These are phyloP conservation scores for Platismatia glauca DNA, from an alignment of 495 filamentous ascomycete species.

Conservation along the genomic window DNA sequence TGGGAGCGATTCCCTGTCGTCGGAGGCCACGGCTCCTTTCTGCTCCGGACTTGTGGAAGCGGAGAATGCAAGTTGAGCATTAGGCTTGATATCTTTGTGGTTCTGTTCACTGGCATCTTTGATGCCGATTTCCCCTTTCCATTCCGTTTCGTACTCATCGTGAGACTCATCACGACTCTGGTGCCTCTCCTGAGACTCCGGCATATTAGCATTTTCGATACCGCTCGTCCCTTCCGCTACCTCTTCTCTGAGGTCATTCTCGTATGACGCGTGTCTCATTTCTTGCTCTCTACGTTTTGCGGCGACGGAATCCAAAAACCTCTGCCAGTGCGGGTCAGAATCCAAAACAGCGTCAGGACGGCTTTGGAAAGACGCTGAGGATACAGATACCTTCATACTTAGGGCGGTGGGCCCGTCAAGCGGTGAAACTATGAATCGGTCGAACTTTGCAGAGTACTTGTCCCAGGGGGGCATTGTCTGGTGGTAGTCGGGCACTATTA, in stretches of 20 bases:
- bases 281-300: neutral
- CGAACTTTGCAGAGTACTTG: too few species aligned
- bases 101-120: neutral
- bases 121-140: neutral
- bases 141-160: neutral
- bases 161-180: neutral
- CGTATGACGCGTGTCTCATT: neutral
- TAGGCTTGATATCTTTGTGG: neutral
- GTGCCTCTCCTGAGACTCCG: neutral
- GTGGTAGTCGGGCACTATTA: neutral
- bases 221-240: too few species aligned
- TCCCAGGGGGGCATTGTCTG: neutral
- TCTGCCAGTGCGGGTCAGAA: neutral
- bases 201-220: neutral
- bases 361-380: neutral
- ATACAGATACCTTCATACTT: neutral
- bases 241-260: neutral
- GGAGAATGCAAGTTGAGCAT: neutral
- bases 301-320: neutral
- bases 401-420: neutral
- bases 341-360: neutral
- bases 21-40: neutral
- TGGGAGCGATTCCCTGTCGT: too few species aligned
- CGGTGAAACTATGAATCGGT: neutral
- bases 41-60: neutral